Evolutionary conservation across 805 yeast genomes (phyloP), one percentile per base, ranked within the genome.

Genomic region (Metschnikowia similis): DNA sequence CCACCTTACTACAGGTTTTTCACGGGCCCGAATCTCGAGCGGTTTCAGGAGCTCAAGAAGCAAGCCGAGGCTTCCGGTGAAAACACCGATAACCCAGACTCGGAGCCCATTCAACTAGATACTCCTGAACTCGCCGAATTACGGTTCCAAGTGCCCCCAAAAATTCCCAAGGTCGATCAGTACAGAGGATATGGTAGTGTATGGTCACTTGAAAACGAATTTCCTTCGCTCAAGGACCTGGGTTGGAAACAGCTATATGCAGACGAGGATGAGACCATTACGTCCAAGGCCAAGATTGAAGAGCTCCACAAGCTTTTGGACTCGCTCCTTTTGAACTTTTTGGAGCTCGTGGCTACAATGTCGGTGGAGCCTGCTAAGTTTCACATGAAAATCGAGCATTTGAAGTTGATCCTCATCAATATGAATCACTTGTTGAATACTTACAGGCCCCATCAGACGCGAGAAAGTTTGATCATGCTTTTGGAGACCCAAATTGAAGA

Each of bases 381-480:
- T 48, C 68, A 67, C 43, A 65, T 68, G 6, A 87, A 89, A 59
- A 80, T 90, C 28, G 96, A 90, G 55, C 82, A 89, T 56, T 81
- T 94, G 35, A 80, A 95, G 54, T 77, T 85, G 11, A 82, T 92
- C 9, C 71, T 94, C 47, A 85, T 92, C 62, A 94, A 94, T 62
- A 83, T 94, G 55, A 97, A 94, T 64, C 98, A 94, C 65, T 71
- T 94, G 35, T 70, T 94, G 51, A 94, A 94, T 65, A 90, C 91
- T 47, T 94, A 94, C 67, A 75, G 99, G 53, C 94, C 97, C 2
- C 98, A 94, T 66, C 99, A 94, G 64, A 86, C 96, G 3, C 76
- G 97, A 47, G 99, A 94, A 61, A 84, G 91, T 45, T 73, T 94
- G 55, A 88, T 90, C 39, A 75, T 89, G 74, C 72, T 86, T 48